Evolutionary conservation across 1,284 basidiomycete species (phyloP).

Genomic region (Kwoniella shivajii): DNA sequence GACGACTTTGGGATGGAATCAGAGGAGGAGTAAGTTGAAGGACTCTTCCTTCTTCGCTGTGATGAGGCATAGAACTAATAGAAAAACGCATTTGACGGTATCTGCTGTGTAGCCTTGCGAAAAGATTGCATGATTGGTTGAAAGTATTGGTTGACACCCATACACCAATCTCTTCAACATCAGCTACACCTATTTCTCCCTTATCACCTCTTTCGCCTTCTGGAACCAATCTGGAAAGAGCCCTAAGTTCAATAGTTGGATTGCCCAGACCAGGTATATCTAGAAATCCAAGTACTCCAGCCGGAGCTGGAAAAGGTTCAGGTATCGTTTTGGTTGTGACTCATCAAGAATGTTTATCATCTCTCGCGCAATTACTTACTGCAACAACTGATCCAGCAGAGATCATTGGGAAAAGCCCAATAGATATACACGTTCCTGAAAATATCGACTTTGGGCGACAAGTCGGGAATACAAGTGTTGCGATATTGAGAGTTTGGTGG

Average conservation of each 20-base stretch:
- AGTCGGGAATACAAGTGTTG: conserved; percentile 20
- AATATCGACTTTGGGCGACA: neutral
- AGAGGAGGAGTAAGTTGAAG: conserved; percentile 13
- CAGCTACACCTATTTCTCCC: neutral
- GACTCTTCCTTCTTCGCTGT: no score
- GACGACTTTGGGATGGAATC: neutral
- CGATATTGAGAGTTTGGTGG: conserved; percentile 27
- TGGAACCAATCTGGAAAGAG: conserved; percentile 3
- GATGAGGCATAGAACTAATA: no score
- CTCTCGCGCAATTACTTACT: conserved; percentile 3
- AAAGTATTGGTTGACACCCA: conserved; percentile 10
- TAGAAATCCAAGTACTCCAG: neutral
- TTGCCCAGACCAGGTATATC: conserved; percentile 11
- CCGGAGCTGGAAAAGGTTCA: neutral
- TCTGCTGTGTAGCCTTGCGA: neutral
- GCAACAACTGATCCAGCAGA: neutral
- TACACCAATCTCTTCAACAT: conserved; percentile 13
- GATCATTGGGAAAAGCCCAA: conserved; percentile 2
- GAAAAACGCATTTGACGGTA: no score
- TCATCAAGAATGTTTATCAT: conserved; percentile 22
- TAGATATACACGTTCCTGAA: conserved; percentile 15
- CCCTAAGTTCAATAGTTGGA: conserved; percentile 4
- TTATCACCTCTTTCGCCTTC: neutral
- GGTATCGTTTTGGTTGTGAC: conserved; percentile 21
- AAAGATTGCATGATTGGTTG: conserved; percentile 16